A percentile compares a stretch with the other conserved stretches of the same genome.
phyloP scores from a whole-genome alignment of 257 asterid genomes.

The Prunella vulgaris region DNA sequence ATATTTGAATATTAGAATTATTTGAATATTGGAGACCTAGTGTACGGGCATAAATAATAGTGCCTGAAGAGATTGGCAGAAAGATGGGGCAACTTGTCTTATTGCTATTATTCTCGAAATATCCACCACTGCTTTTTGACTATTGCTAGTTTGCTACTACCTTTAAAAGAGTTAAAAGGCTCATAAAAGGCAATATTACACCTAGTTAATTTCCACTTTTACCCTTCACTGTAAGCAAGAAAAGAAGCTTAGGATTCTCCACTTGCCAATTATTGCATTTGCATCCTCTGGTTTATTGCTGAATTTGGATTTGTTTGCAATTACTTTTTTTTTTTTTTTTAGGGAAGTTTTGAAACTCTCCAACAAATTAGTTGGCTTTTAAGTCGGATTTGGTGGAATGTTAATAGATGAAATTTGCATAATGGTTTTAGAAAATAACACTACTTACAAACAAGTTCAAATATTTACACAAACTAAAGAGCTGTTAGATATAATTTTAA shows the following conservation, averaged over 20 bases:
- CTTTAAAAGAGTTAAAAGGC: conserved; percentile 8
- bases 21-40: background rate
- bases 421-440: too few species aligned
- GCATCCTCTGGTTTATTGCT: background rate
- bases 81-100: conserved; percentile 10
- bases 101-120: conserved; percentile 19
- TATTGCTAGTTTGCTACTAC: background rate
- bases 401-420: too few species aligned
- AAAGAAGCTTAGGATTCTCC: conserved; percentile 17
- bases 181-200: background rate
- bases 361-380: too few species aligned
- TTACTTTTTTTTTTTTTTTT: too few species aligned
- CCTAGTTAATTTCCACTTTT: conserved; percentile 2
- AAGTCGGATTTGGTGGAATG: too few species aligned
- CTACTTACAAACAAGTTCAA: too few species aligned
- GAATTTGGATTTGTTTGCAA: background rate
- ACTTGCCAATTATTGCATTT: background rate
- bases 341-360: too few species aligned
- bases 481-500: too few species aligned
- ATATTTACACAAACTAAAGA: too few species aligned
- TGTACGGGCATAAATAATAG: conserved; percentile 4
- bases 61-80: conserved; percentile 12
- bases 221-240: background rate
- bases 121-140: conserved; percentile 33
- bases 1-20: background rate